Percentiles rank a stretch among this genome's conserved stretches.
Conservation (phyloP, 2,329 filamentous ascomycete genomes). For the Aspergillus sp. region DNA sequence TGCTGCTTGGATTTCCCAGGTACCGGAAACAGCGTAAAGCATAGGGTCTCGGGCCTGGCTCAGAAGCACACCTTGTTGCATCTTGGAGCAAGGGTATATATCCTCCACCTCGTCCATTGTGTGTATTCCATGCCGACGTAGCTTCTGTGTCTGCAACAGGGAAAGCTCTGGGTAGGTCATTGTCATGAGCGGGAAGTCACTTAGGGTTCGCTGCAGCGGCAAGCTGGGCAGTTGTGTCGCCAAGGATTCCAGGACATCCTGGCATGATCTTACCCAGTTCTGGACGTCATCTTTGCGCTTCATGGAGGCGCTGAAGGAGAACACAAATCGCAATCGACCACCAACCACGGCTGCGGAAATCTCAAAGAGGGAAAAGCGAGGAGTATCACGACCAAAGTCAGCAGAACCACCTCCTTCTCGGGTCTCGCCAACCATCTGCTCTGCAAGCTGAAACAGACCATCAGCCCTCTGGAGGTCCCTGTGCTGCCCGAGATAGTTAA, state of each 20-base stretch:
- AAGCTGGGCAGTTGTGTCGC: constrained; percentile 26
- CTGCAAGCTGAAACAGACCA: constrained; percentile 43
- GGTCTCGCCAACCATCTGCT: constrained; percentile 48
- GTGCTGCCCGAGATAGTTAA: constrained; percentile 42
- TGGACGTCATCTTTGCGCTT: constrained; percentile 45
- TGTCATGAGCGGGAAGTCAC: constrained; percentile 47
- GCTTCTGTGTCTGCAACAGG: constrained; percentile 34
- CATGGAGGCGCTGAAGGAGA: constrained; percentile 53
- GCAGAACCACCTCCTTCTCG: constrained; percentile 45
- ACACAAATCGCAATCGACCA: constrained; percentile 49
- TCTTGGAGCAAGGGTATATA: constrained; percentile 39
- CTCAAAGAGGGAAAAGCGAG: constrained; percentile 52
- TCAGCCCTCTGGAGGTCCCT: constrained; percentile 46
- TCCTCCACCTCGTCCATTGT: constrained; percentile 42
- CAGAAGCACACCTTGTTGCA: constrained; percentile 39
- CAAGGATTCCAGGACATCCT: constrained; percentile 30
- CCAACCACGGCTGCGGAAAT: constrained; percentile 51
- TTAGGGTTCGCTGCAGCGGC: constrained; percentile 34
- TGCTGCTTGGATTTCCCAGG: constrained; percentile 31
- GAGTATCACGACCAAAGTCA: constrained; percentile 46
- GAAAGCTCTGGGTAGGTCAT: constrained; percentile 45
- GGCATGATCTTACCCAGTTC: constrained; percentile 44
- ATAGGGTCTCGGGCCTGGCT: constrained; percentile 33
- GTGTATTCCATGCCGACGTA: constrained; percentile 37
- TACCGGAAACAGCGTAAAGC: constrained; percentile 39